Evolutionary conservation across 441 rosid genomes (phyloP), one percentile per base, ranked within the genome.

Genomic region (Dalechampia spathulata): DNA sequence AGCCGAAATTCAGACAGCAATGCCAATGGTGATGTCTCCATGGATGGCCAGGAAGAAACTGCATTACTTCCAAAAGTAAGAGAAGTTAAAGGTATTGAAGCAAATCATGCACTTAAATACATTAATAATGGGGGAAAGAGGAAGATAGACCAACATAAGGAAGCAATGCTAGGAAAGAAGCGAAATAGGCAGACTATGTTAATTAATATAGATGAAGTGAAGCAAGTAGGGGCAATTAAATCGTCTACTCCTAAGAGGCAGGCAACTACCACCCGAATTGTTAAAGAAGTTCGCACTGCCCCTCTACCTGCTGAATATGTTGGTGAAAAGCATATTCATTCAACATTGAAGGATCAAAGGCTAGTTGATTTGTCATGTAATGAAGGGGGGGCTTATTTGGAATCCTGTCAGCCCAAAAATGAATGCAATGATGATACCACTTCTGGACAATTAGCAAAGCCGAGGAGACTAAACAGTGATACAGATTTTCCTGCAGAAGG

Each of bases 51-150:
- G 25, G 96, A 77, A 54, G 90, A 79, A 54, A 73, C 61, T 65
- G 60, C 42, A 21, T 63, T 60, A 23, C 51, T 51, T 5, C 71
- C 75, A 39, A 93, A 80, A 78, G 90, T 72, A 55, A 82, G 81
- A 71, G 97, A 92, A 75, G 70, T 60, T 58, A 93, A 75, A 77
- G 96, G 95, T 69, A 53, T 74, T 62, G 99, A 90, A 75, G 91
- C 93, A 49, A 85, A 74, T 70, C 75, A 83, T 71, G 84, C 88
- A 20, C 76, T 73, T 47, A 90, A 82, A 74, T 65, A 60, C 62
- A 80, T 93, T 13, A 89, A 83, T 78, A 79, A 73, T 67, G 63
- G 57, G 9, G 93, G 77, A 30, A 93, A 87, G 83, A 81, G 96
- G 80, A 93, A 81, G 79, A 76, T 85, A 50, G 95, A 93, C 67